Percentiles rank a stretch among this genome's conserved stretches.
Evolutionary conservation across 768 basidiomycete genomes (phyloP).

Genomic region (Lactarius trivialis): DNA sequence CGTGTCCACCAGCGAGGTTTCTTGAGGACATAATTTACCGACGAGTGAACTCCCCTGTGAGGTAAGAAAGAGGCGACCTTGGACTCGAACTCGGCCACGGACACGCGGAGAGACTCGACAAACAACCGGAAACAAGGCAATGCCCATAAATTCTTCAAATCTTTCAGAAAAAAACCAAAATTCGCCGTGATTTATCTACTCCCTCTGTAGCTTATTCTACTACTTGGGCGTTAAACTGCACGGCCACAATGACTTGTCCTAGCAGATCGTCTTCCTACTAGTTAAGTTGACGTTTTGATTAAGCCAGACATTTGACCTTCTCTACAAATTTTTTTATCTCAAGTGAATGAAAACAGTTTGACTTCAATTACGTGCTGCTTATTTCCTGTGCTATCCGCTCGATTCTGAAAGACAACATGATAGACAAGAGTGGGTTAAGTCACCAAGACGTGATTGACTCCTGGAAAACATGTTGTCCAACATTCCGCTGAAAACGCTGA

Average conservation of each 20-base stretch:
- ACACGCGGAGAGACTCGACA: neutral
- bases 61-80: neutral
- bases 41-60: neutral
- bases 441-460: neutral
- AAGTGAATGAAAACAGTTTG: neutral
- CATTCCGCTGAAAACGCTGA: neutral
- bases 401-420: neutral
- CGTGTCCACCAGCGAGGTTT: conserved; percentile 12
- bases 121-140: neutral
- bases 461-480: neutral
- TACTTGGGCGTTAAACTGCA: conserved; percentile 64
- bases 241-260: conserved; percentile 45
- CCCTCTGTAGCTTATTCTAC: conserved; percentile 37
- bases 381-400: neutral
- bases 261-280: conserved; percentile 55
- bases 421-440: neutral
- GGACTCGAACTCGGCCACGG: neutral
- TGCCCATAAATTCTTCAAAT: neutral
- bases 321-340: neutral
- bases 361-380: neutral
- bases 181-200: conserved; percentile 58
- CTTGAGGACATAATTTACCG: conserved; percentile 19
- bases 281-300: conserved; percentile 44
- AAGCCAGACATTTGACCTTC: conserved; percentile 13
- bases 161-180: too few relatives aligned